Evolutionary conservation across 345 rosid species (phyloP), one percentile per base, ranked within the genome.

Genomic region (Syzygium aromaticum): DNA sequence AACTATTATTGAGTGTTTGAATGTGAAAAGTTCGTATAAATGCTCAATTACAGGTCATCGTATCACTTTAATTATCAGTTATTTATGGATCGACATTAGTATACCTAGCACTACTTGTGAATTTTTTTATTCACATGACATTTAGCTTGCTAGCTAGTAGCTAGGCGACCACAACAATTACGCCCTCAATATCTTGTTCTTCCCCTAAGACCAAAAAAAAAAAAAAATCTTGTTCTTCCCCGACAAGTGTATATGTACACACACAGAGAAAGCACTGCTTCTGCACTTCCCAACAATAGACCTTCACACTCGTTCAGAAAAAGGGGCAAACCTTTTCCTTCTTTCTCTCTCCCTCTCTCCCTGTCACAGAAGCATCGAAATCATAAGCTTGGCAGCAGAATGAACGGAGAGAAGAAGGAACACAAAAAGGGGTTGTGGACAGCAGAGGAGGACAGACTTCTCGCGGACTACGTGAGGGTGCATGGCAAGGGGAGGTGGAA

Each of bases 401-500:
- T 73, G 49, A 73, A 38, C 49, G 82, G 82, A 73, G 82, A 73
- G 82, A 73, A 73, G 49, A 73, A 53, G 25, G 63, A 33, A 53
- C 49, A 30, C 86, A 84, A 22, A 33, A 84, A 85, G 61, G 89
- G 89, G 64, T 53, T 86, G 52, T 87, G 89, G 89, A 87, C 89
- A 30, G 67, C 89, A 67, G 86, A 73, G n/a, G 89, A 87, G 56
- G 89, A 87, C 84, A 87, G 54, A 28, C 86, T 87, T 33, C 89
- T 87, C n/a, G 43, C 46, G 77, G 89, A 84, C 84, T 84, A 84
- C 85, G 89, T 87, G 33, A 87, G 84, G 77, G 77, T 84, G 27
- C 77, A 84, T 38, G 89, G 86, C 28, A 86, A 87, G 77, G 89
- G 89, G 54, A 87, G 83, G 85, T 87, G 89, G 89, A 87, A 77